Percentiles rank a stretch among this genome's conserved stretches.
phyloP scores from a whole-genome alignment of 2,329 filamentous ascomycete species.

The Microdochium nivale region DNA sequence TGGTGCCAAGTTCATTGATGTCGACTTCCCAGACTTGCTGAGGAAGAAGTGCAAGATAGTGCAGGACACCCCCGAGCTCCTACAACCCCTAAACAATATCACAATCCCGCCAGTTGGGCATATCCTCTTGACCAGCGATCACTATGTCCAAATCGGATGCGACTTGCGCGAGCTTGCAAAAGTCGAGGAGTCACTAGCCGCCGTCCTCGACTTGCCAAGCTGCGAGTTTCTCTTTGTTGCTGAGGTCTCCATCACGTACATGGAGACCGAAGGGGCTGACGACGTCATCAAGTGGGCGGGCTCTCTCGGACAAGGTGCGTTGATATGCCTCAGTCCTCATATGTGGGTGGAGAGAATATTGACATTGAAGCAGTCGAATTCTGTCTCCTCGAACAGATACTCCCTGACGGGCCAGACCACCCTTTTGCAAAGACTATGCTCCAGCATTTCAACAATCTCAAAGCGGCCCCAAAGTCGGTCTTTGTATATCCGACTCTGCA shows the following conservation, averaged over 20 bases:
- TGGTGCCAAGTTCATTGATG: conserved; percentile 65
- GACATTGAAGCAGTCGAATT: conserved; percentile 53
- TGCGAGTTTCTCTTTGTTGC: conserved; percentile 70
- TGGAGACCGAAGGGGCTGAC: conserved; percentile 68
- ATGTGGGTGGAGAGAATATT: neutral
- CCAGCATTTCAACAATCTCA: conserved; percentile 70
- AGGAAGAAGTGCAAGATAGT: conserved; percentile 64
- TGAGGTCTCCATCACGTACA: conserved; percentile 87
- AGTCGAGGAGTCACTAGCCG: conserved; percentile 51
- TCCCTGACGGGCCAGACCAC: conserved; percentile 68
- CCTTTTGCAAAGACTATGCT: conserved; percentile 87
- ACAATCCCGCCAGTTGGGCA: conserved; percentile 30
- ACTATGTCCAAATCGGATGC: conserved; percentile 74
- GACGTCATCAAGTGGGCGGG: conserved; percentile 71
- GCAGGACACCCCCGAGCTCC: conserved; percentile 50
- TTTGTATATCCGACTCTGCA: conserved; percentile 56
- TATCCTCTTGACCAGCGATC: conserved; percentile 46
- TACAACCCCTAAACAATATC: conserved; percentile 37
- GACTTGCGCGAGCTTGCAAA: conserved; percentile 62
- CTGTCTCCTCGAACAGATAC: conserved; percentile 77
- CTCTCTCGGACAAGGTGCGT: conserved; percentile 55
- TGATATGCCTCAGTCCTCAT: neutral
- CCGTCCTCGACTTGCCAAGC: conserved; percentile 46
- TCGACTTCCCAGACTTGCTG: conserved; percentile 80
- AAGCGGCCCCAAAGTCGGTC: conserved; percentile 69